A percentile compares a stretch with the other conserved stretches of the same genome.
Conservation (phyloP, 2,329 filamentous ascomycete species). For the Trichoderma simmonsii region DNA sequence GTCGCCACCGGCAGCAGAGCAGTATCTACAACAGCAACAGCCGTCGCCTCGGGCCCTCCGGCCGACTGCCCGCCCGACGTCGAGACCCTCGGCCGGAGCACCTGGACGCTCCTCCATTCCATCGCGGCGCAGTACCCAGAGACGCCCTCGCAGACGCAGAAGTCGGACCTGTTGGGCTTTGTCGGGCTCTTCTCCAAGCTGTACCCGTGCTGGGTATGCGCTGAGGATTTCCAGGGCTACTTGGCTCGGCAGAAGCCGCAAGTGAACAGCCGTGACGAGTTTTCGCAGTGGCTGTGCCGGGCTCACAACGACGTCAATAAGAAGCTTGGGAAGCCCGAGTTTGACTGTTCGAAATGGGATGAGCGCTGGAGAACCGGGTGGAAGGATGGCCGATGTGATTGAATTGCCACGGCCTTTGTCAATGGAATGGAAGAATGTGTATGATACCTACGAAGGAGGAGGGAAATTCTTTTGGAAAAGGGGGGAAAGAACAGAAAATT, state of each 20-base stretch:
- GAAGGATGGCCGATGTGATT: conserved; percentile 65
- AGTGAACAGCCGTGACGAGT: conserved; percentile 60
- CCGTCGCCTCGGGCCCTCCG: conserved; percentile 39
- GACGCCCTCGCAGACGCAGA: conserved; percentile 63
- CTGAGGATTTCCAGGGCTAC: conserved; percentile 84
- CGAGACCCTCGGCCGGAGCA: conserved; percentile 77
- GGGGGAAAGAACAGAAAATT: neutral
- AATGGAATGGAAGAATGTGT: neutral
- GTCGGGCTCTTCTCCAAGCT: conserved; percentile 76
- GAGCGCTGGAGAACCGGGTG: conserved; percentile 93
- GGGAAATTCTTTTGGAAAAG: neutral
- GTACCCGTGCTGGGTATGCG: conserved; percentile 95
- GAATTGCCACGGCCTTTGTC: neutral
- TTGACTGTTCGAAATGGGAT: conserved; percentile 89
- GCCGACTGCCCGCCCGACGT: conserved; percentile 87
- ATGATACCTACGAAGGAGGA: neutral
- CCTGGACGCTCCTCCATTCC: conserved; percentile 91
- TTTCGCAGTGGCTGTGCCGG: conserved; percentile 79
- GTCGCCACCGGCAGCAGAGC: conserved; percentile 13
- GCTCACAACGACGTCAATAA: conserved; percentile 84
- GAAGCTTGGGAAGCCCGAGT: conserved; percentile 85
- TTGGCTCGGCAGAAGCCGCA: conserved; percentile 68
- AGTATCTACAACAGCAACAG: conserved; percentile 26
- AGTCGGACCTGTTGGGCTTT: conserved; percentile 74
- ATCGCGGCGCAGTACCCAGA: conserved; percentile 85